Evolutionary conservation across 352 stramenopile species (phyloP).

Genomic region (Globisporangium viniferum): DNA sequence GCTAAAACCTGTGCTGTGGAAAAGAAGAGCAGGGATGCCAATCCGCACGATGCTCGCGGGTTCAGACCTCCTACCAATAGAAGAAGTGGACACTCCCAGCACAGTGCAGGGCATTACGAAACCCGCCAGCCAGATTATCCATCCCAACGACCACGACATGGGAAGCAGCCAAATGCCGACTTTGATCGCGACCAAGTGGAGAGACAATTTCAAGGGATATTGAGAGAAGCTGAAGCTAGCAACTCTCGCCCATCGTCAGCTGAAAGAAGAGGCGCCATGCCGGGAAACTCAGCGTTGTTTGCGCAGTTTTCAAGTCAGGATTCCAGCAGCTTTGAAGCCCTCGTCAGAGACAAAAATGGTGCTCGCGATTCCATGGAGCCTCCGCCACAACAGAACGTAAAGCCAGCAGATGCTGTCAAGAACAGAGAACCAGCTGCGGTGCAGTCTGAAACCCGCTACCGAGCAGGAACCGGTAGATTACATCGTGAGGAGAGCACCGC

Average conservation of each 20-base stretch:
- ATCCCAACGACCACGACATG: background rate
- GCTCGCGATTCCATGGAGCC: background rate
- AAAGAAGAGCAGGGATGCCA: background rate
- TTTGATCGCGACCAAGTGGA: slow-evolving; percentile 10
- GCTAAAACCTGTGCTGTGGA: background rate
- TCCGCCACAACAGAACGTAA: background rate
- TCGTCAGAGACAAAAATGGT: background rate
- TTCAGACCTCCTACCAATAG: background rate
- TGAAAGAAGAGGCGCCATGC: background rate
- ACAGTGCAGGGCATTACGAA: slow-evolving; percentile 1
- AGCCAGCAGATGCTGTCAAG: background rate
- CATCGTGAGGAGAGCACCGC: background rate
- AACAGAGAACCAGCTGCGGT: background rate
- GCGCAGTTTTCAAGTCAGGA: background rate
- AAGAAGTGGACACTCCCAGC: background rate
- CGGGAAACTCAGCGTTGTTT: background rate
- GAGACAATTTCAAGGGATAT: slow-evolving; percentile 12
- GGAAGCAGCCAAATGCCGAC: background rate
- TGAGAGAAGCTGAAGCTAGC: slow-evolving; percentile 4
- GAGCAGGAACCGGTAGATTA: background rate
- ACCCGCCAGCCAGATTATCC: slow-evolving; percentile 1
- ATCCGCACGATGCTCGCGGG: background rate
- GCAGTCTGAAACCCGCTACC: background rate
- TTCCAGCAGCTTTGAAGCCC: background rate
- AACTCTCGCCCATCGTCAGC: background rate